These are phyloP conservation scores for Pseudopyricularia cyperi DNA, from an alignment of 2,329 filamentous ascomycete species.

Conservation along the genomic window DNA sequence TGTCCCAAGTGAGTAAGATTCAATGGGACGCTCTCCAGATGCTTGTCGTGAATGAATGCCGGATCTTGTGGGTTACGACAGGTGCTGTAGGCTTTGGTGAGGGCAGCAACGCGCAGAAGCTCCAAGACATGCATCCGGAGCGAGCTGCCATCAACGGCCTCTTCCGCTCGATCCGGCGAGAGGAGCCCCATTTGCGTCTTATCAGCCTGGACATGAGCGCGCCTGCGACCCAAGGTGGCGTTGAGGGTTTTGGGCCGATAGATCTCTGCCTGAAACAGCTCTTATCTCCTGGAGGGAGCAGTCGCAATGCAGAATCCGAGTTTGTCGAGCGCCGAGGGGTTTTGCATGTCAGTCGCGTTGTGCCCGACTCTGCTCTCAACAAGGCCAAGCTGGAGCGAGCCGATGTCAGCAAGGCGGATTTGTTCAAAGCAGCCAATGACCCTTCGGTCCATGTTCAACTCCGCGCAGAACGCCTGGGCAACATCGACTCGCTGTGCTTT, in stretches of 20 bases:
- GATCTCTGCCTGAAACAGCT: background rate
- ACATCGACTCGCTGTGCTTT: background rate
- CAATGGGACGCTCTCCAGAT: background rate
- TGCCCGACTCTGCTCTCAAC: background rate
- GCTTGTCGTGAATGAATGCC: background rate
- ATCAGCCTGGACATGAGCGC: constrained; percentile 13
- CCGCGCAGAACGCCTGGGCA: background rate
- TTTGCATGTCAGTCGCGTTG: background rate
- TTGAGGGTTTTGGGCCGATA: background rate
- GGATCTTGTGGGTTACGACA: constrained; percentile 20
- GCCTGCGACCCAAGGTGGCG: constrained; percentile 3
- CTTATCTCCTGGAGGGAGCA: constrained; percentile 2
- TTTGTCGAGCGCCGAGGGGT: background rate
- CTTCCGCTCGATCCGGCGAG: constrained; percentile 15
- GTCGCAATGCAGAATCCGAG: background rate
- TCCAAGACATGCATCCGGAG: constrained; percentile 10
- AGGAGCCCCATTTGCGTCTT: constrained; percentile 8
- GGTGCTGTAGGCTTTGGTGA: constrained; percentile 7
- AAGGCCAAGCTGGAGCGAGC: background rate
- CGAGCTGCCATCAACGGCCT: constrained; percentile 18
- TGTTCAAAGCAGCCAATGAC: background rate
- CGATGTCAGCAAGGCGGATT: background rate
- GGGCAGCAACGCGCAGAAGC: background rate
- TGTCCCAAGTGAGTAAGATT: background rate
- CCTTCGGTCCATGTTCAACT: background rate